Evolutionary conservation across 495 filamentous ascomycete genomes (phyloP), one percentile per base, ranked within the genome.

Genomic region (Aspergillus carlsbadensis): DNA sequence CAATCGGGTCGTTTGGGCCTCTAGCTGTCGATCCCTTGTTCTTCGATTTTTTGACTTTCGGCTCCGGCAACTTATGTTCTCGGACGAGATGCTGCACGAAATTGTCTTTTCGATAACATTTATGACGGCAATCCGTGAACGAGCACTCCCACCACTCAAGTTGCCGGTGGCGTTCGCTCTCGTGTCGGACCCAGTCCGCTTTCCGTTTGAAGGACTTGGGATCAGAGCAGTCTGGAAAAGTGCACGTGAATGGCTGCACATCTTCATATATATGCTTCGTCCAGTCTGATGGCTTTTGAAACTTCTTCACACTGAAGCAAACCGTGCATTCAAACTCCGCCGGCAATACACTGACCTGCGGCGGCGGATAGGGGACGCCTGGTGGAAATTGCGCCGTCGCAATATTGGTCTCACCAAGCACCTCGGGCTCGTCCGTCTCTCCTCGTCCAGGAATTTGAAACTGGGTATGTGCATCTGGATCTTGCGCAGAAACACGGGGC

Each of bases 191-290:
- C 93, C 93, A 98, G 66, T 98, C 93, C 15, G 93, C 93, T 71
- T 98, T 98, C 37, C 93, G 82, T 72, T 98, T 98, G 78, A 97
- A 98, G 20, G 91, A 93, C 70, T 96, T 96, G 21, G 91, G 88
- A 49, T 96, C 92, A 26, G 77, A 82, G 71, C 93, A 98, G 22
- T 85, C 75, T 11, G 85, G 81, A 70, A 94, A 96, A 0, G 91
- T 98, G 72, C 93, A 98, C 8, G 91, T 96, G 63, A 96, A 98
- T 5, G 93, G 93, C 65, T 95, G 89, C 10, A 97, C 84, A 66
- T 98, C 93, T 69, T 98, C 93, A 64, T 96, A 90, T 6, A 98
- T 89, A 64, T 98, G 93, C 68, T 98, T 98, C 13, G 93, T 95
- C 93, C 93, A 98, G 72, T 98, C 93, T 0, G 93, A 96, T 29